Percentiles rank a stretch among this genome's conserved stretches.
Evolutionary conservation across 495 filamentous ascomycete genomes (phyloP).

Genomic region (Podospora tetraspora): DNA sequence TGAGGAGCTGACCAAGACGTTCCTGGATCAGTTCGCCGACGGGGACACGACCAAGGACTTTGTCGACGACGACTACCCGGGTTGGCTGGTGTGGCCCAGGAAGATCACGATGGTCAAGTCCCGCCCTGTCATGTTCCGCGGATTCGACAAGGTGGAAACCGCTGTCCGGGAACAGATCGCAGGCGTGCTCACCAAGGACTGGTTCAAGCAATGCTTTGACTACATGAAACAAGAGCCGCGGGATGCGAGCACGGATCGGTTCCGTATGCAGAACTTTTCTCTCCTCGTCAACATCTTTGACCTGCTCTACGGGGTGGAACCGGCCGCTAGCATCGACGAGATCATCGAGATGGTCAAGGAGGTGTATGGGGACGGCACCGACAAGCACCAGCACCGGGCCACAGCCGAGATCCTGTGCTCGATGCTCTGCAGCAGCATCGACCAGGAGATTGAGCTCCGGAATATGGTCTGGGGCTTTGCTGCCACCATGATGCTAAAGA

Average conservation of each 20-base stretch:
- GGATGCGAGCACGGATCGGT: slow-evolving; percentile 75
- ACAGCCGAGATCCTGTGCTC: slow-evolving; percentile 91
- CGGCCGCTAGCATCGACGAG: slow-evolving; percentile 76
- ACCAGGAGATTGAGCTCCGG: slow-evolving; percentile 62
- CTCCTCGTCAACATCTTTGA: slow-evolving; percentile 85
- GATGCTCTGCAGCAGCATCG: slow-evolving; percentile 66
- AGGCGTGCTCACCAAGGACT: slow-evolving; percentile 67
- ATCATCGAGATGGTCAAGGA: slow-evolving; percentile 69
- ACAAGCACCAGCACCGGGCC: slow-evolving; percentile 97
- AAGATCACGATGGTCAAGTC: slow-evolving; percentile 72
- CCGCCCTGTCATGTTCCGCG: slow-evolving; percentile 60
- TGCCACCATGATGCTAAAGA: slow-evolving; percentile 79
- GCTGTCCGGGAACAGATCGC: slow-evolving; percentile 76
- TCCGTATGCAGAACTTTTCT: slow-evolving; percentile 78
- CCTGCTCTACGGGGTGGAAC: slow-evolving; percentile 69
- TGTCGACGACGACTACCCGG: slow-evolving; percentile 85
- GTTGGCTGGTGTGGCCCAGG: slow-evolving; percentile 96
- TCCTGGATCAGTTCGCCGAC: slow-evolving; percentile 64
- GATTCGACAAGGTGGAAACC: slow-evolving; percentile 79
- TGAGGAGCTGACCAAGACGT: slow-evolving; percentile 69
- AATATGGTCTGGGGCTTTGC: slow-evolving; percentile 79
- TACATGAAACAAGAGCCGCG: slow-evolving; percentile 96
- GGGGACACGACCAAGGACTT: slow-evolving; percentile 61
- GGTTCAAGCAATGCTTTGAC: slow-evolving; percentile 83
- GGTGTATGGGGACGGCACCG: slow-evolving; percentile 84